Evolutionary conservation across 2,329 filamentous ascomycete genomes (phyloP), one percentile per base, ranked within the genome.

Genomic region (Pseudopyricularia javanii): DNA sequence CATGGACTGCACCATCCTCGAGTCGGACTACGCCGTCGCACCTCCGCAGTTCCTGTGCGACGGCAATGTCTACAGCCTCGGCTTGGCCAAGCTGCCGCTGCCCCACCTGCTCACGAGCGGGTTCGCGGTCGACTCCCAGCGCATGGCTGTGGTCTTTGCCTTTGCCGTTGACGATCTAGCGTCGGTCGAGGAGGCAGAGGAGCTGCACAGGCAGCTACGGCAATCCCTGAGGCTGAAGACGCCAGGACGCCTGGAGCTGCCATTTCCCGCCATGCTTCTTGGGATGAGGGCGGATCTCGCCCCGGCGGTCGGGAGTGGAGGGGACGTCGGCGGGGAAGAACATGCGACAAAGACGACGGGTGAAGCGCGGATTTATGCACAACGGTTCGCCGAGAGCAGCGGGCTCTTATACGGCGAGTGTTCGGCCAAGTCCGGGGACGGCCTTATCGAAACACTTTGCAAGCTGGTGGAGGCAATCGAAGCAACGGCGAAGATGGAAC

Each of bases 141-240:
- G 22, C 8, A 45, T 52, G 50, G 50, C 28, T 12, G 26, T 52
- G 37, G 28, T 52, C 14, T 24, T 52, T n/a, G 50, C 50, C 7
- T 52, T 45, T 15, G 37, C 37, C 15, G 37, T 52, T 28, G 37
- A 52, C 35, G 40, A 37, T 15, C n/a, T 28, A 3, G n/a, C 50
- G 3, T 52, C 50, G 9, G 3, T 52, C 15, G 37, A 45, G 28
- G 37, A 37, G 26, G 50, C 50, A 15, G 26, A 52, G 20, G 33
- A 40, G 9, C 24, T 52, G 26, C 24, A 43, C 17, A 43, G 37
- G 37, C n/a, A 20, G 17, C 37, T 43, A 20, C 11, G 17, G 3
- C 50, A 55, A 49, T 47, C 35, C 47, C 34, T 26, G 49, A 45
- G 51, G 53, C 55, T 61, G 56, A 60, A 55, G 56, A 50, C 43